Base-by-base conservation (phyloP, 2,329 filamentous ascomycete genomes). In the Chaetoscypha palmicola region DNA sequence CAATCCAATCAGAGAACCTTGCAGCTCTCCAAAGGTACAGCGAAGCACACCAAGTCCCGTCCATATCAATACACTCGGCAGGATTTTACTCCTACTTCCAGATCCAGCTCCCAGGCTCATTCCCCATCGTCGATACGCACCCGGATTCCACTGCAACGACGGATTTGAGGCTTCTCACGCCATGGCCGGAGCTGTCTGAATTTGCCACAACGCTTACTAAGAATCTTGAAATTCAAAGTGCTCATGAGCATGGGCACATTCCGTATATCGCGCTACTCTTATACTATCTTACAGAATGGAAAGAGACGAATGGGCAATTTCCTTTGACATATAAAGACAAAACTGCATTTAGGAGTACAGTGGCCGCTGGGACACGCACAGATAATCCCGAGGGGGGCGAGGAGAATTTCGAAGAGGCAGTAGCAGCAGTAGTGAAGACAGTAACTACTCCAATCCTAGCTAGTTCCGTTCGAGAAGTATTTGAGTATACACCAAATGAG, bases 361-460 rank as follows among this genome's bases (percentile, higher is more conserved):
- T 98, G 1, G 71, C 79, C 9, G 70, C 72, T 4, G 79, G 76
- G 2, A 77, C 83, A 55, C 78, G 89, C 55, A 85, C 70, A 39
- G 69, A 83, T 54, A 94, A 80, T 46, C 64, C 87, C 0, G 89
- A 94, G 62, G 90, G 89, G 35, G 86, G 85, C 45, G 92, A 98
- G 61, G 92, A 98, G 68, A 98, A 98, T 64, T 98, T 89, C 59
- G 88, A 96, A 48, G 92, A 98, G 65, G 94, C 92, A 3, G 80
- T 82, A 35, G 81, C 79, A 11, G 88, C 90, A 4, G 89, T 97
- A 1, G 72, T 97, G 58, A 94, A 94, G 64, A 86, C 84, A n/a
- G 70, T 98, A 23, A 81, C 83, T 33, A 68, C 72, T 14, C 79
- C 83, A 35, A 76, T 75, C 20, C 64, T 94, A 16, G 80, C 83